phyloP scores from a whole-genome alignment of 2,329 filamentous ascomycete species.

The Sporothrix luriei region DNA sequence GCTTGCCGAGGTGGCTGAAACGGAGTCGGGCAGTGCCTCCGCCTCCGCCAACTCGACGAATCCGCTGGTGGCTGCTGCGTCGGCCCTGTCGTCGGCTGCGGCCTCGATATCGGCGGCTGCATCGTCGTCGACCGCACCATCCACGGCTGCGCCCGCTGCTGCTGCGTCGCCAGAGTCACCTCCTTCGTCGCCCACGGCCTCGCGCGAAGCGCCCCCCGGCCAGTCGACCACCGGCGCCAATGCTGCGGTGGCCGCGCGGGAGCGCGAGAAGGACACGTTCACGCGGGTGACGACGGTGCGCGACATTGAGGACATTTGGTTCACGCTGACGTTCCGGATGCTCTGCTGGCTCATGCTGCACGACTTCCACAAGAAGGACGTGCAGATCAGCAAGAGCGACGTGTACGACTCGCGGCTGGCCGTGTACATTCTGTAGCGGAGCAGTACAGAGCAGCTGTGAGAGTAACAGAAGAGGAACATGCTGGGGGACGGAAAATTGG shows the following conservation, averaged over 20 bases:
- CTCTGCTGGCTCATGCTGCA: conserved; percentile 62
- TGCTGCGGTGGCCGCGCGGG: neutral
- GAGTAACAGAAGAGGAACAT: neutral
- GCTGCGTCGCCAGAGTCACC: neutral
- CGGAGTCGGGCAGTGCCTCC: neutral
- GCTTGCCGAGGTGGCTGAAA: neutral
- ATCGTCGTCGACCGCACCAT: neutral
- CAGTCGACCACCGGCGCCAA: neutral
- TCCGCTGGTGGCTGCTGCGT: neutral
- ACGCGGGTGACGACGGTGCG: conserved; percentile 26
- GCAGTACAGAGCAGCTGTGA: neutral
- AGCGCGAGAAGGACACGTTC: neutral
- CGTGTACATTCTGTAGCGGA: conserved; percentile 50
- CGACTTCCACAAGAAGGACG: conserved; percentile 59
- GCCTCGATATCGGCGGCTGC: neutral
- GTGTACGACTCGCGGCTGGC: conserved; percentile 58
- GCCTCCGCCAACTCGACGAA: neutral
- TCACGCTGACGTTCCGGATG: conserved; percentile 60
- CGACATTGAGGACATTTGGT: conserved; percentile 52
- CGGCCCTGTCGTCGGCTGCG: neutral
- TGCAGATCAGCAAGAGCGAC: conserved; percentile 57
- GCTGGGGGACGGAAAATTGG: neutral
- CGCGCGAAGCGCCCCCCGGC: neutral
- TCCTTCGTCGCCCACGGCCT: neutral
- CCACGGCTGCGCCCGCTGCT: neutral